Percentiles rank a stretch among this genome's conserved stretches.
Conservation (phyloP, 192 early-diverging fungal species). For the Rhizophlyctis rosea region DNA sequence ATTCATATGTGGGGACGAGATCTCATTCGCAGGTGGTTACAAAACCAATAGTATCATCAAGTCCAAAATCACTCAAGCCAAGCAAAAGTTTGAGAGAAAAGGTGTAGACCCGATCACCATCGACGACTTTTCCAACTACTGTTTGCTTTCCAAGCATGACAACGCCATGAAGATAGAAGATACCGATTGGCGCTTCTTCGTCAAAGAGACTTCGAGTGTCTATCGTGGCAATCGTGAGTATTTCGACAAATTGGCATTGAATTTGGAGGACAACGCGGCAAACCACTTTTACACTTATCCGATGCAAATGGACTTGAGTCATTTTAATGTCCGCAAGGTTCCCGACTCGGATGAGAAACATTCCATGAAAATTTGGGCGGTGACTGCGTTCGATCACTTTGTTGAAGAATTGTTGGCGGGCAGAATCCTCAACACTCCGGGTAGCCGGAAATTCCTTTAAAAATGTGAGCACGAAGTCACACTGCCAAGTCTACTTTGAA, state of each 20-base stretch:
- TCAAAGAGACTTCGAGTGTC: constrained; percentile 5
- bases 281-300: constrained; percentile 24
- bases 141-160: constrained; percentile 14
- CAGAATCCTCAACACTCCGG: background rate
- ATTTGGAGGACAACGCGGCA: background rate
- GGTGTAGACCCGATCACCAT: constrained; percentile 12
- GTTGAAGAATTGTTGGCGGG: constrained; percentile 11
- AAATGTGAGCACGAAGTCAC: background rate
- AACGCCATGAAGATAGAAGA: constrained; percentile 11
- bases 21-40: constrained; percentile 13
- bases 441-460: background rate
- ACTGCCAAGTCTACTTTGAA: constrained; percentile 8
- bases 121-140: background rate
- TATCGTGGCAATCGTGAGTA: constrained; percentile 5
- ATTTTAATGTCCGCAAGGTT: constrained; percentile 14
- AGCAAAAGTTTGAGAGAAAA: constrained; percentile 8
- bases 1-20: constrained; percentile 14
- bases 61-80: constrained; percentile 3
- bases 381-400: constrained; percentile 12
- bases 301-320: constrained; percentile 8
- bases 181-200: constrained; percentile 13
- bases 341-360: constrained; percentile 19
- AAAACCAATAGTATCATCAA: constrained; percentile 12
- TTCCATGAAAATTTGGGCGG: constrained; percentile 3
- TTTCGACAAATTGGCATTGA: constrained; percentile 6